phyloP scores from a whole-genome alignment of 2,329 filamentous ascomycete genomes.

The Xylaria sp. region DNA sequence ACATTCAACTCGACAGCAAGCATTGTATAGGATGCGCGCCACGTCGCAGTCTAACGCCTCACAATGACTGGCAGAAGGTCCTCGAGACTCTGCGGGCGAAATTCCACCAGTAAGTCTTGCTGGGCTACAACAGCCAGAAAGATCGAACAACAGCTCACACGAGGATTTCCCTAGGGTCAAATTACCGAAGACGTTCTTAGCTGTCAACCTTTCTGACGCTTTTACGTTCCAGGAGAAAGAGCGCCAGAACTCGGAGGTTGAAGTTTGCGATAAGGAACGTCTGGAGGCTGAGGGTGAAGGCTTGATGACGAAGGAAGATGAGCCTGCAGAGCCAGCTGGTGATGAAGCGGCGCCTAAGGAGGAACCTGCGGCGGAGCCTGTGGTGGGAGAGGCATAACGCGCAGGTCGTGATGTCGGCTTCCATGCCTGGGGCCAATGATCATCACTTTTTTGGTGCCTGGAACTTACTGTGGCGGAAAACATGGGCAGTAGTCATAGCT shows the following conservation, averaged over 20 bases:
- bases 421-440: no score
- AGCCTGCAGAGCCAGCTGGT: constrained; percentile 15
- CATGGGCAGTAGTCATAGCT: no score
- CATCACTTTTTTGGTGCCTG: no score
- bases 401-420: no score
- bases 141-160: constrained; percentile 13
- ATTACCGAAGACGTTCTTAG: constrained; percentile 60
- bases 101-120: constrained; percentile 73
- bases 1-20: constrained; percentile 92
- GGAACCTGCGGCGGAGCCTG: neutral
- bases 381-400: neutral
- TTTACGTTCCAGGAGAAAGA: constrained; percentile 56
- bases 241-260: constrained; percentile 44
- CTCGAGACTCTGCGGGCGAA: constrained; percentile 91
- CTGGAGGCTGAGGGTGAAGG: constrained; percentile 22
- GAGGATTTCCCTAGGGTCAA: constrained; percentile 46
- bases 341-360: constrained; percentile 16
- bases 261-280: constrained; percentile 45
- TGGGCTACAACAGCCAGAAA: neutral
- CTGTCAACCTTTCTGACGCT: constrained; percentile 59
- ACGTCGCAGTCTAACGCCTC: constrained; percentile 81
- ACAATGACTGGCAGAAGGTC: constrained; percentile 95
- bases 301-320: constrained; percentile 25
- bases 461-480: no score
- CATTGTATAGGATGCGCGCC: constrained; percentile 94